A percentile compares a stretch with the other conserved stretches of the same genome.
These are phyloP conservation scores for Lentinula detonsa DNA, from an alignment of 768 basidiomycete species.

Conservation along the genomic window DNA sequence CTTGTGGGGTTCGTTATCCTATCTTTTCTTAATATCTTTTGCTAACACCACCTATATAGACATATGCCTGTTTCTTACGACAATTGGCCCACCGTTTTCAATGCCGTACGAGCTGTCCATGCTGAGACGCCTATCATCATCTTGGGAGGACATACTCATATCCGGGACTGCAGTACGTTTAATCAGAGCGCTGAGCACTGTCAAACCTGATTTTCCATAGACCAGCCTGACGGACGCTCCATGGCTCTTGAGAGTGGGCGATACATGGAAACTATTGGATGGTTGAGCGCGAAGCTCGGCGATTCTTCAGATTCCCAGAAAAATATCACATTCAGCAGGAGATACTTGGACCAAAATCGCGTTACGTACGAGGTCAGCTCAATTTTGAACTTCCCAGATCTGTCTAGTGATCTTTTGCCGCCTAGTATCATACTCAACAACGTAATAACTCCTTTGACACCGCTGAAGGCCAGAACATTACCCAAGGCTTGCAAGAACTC, in stretches of 20 bases:
- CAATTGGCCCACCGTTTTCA: slow-evolving; percentile 68
- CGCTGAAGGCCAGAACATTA: slow-evolving; percentile 42
- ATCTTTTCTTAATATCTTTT: not conserved
- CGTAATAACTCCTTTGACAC: slow-evolving; percentile 59
- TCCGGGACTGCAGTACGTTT: slow-evolving; percentile 65
- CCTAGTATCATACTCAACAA: slow-evolving; percentile 58
- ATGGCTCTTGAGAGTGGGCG: slow-evolving; percentile 80
- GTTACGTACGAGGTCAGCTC: slow-evolving; percentile 51
- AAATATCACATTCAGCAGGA: slow-evolving; percentile 57
- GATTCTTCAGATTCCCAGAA: slow-evolving; percentile 37
- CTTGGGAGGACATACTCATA: slow-evolving; percentile 79
- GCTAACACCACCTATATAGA: slow-evolving; percentile 25
- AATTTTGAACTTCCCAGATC: slow-evolving; percentile 1
- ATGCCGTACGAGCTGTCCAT: slow-evolving; percentile 69
- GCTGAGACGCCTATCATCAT: slow-evolving; percentile 72
- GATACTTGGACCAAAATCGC: slow-evolving; percentile 78
- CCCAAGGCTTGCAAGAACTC: slow-evolving; percentile 45
- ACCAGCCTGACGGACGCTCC: slow-evolving; percentile 63
- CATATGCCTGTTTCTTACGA: slow-evolving; percentile 80
- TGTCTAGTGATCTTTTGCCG: not conserved
- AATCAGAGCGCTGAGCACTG: too few species aligned
- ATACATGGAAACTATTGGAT: slow-evolving; percentile 91
- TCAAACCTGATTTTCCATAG: slow-evolving; percentile 18
- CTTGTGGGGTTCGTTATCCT: slow-evolving; percentile 48
- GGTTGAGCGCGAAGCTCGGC: slow-evolving; percentile 46